Percentiles rank a stretch among this genome's conserved stretches.
phyloP scores from a whole-genome alignment of 2,329 filamentous ascomycete genomes.

The Penicillium sp. region DNA sequence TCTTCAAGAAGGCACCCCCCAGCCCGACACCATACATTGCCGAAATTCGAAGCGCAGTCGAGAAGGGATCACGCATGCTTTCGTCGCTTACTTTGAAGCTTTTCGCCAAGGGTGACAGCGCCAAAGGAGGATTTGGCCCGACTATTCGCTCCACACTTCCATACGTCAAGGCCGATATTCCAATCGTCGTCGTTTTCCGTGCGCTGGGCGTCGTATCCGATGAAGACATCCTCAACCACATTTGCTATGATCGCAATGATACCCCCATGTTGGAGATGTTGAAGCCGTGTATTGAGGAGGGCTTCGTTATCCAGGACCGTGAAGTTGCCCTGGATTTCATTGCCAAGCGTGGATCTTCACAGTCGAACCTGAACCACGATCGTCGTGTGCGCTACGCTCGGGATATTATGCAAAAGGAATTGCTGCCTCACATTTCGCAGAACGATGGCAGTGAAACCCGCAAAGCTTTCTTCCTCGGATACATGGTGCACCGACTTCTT shows the following conservation, averaged over 20 bases:
- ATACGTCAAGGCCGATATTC: slow-evolving; percentile 90
- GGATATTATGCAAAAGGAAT: slow-evolving; percentile 95
- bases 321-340: slow-evolving; percentile 95
- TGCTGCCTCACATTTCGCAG: slow-evolving; percentile 94
- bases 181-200: slow-evolving; percentile 92
- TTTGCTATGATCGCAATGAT: slow-evolving; percentile 93
- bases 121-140: slow-evolving; percentile 77
- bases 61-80: slow-evolving; percentile 92
- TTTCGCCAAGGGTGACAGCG: slow-evolving; percentile 76
- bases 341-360: slow-evolving; percentile 78
- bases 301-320: slow-evolving; percentile 91
- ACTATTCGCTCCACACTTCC: slow-evolving; percentile 89
- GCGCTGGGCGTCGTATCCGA: slow-evolving; percentile 95
- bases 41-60: slow-evolving; percentile 92
- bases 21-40: slow-evolving; percentile 90
- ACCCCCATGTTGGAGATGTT: slow-evolving; percentile 97
- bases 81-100: slow-evolving; percentile 90
- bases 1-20: slow-evolving; percentile 96
- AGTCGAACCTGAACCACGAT: slow-evolving; percentile 70
- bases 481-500: slow-evolving; percentile 95
- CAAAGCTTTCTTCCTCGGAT: slow-evolving; percentile 97
- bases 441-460: slow-evolving; percentile 89
- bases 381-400: slow-evolving; percentile 89
- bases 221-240: slow-evolving; percentile 96
- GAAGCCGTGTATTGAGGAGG: slow-evolving; percentile 94